Evolutionary conservation across 2,329 filamentous ascomycete genomes (phyloP).

Genomic region (Zasmidium angulare): DNA sequence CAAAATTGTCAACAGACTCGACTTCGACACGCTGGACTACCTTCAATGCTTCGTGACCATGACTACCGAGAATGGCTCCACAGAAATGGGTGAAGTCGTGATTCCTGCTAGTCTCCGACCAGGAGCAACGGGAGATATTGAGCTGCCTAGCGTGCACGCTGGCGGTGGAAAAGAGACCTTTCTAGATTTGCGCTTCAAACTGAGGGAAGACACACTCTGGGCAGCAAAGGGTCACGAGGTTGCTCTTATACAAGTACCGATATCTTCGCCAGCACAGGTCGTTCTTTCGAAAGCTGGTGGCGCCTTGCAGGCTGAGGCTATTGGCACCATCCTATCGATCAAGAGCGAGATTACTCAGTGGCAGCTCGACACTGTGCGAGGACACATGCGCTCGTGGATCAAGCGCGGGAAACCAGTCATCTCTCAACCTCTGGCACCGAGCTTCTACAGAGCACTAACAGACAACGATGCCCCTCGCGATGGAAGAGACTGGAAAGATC

Average conservation of each 20-base stretch:
- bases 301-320: not conserved
- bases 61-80: slow-evolving; percentile 15
- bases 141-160: slow-evolving; percentile 10
- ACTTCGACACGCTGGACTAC: slow-evolving; percentile 40
- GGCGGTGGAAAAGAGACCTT: slow-evolving; percentile 15
- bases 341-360: slow-evolving; percentile 13
- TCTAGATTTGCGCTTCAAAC: slow-evolving; percentile 32
- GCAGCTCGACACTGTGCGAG: slow-evolving; percentile 22
- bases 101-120: slow-evolving; percentile 17
- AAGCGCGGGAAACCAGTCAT: slow-evolving; percentile 25
- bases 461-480: slow-evolving; percentile 62
- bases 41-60: slow-evolving; percentile 27
- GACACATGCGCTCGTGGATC: slow-evolving; percentile 25
- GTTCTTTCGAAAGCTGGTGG: not conserved
- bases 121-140: slow-evolving; percentile 19
- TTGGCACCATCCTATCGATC: slow-evolving; percentile 11
- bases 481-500: slow-evolving; percentile 56
- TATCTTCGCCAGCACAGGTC: slow-evolving; percentile 21
- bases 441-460: slow-evolving; percentile 64
- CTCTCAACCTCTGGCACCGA: slow-evolving; percentile 20
- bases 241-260: slow-evolving; percentile 35
- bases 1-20: slow-evolving; percentile 28
- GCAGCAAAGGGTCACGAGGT: slow-evolving; percentile 38
- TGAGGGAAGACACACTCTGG: slow-evolving; percentile 35
- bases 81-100: slow-evolving; percentile 6